phyloP scores from a whole-genome alignment of 306 rosid genomes.

The Boehmeria nivea region DNA sequence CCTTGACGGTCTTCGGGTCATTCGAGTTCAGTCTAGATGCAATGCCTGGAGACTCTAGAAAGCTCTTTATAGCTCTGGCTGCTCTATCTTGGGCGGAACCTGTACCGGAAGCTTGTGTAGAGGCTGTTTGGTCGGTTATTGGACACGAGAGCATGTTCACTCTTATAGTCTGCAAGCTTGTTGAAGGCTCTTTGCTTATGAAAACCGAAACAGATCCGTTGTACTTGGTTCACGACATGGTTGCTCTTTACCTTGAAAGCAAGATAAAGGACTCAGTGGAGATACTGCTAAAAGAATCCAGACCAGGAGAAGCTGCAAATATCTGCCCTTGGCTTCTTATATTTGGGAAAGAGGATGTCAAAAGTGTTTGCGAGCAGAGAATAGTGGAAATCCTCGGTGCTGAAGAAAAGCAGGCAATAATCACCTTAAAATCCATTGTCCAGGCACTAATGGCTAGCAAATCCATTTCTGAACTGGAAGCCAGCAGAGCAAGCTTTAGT shows the following conservation, averaged over 20 bases:
- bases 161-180: conserved; percentile 28
- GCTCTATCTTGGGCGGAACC: conserved; percentile 32
- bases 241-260: conserved; percentile 25
- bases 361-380: conserved; percentile 13
- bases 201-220: conserved; percentile 25
- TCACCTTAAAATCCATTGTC: conserved; percentile 14
- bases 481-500: conserved; percentile 29
- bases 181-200: conserved; percentile 30
- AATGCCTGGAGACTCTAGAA: conserved; percentile 28
- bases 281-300: conserved; percentile 14
- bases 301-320: conserved; percentile 14
- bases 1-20: conserved; percentile 31
- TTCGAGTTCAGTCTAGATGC: conserved; percentile 35
- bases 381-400: conserved; percentile 14
- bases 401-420: conserved; percentile 16
- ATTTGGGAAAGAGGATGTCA: conserved; percentile 23
- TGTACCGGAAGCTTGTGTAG: conserved; percentile 30
- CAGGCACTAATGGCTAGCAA: conserved; percentile 32
- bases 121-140: conserved; percentile 31
- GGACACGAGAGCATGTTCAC: conserved; percentile 23
- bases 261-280: conserved; percentile 15
- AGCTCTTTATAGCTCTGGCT: conserved; percentile 25
- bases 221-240: conserved; percentile 33
- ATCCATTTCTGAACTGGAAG: conserved; percentile 28
- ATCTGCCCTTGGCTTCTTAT: conserved; percentile 32